Base-by-base conservation (phyloP, 2,329 filamentous ascomycete genomes). In the Lizonia empirigonia region DNA sequence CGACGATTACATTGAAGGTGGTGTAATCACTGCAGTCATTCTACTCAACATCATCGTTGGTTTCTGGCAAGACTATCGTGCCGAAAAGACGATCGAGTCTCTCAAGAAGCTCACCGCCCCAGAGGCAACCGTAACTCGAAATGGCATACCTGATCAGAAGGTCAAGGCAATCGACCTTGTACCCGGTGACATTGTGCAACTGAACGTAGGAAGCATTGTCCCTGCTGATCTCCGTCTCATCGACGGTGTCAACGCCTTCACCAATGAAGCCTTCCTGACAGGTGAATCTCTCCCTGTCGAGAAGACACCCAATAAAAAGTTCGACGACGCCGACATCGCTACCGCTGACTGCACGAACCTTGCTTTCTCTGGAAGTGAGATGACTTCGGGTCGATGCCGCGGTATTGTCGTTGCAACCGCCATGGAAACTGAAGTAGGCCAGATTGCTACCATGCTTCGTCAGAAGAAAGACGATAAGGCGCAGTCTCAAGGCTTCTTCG, bases 401-500 rank as follows among this genome's bases (percentile, higher is more conserved):
- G 87, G 87, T 52, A 82, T 90, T 44, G 86, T 90, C 38, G 81
- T 86, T 41, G 80, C 83, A 23, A 88, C 84, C n/a, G 87, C 84
- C 34, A 89, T 90, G 86, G 72, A 80, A 51, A 91, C 88, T 18
- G 85, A 90, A 71, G 86, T 91, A 45, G 89, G 89, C 62, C 85
- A 85, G 65, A 90, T 91, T 62, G 88, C 89, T n/a, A 81, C 75
- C 50, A 72, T 88, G 59, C 80, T 92, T 35, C 84, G 85, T 45
- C 82, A 83, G 19, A 80, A 80, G 56, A 80, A 80, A 55, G 80
- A 83, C 50, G 82, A 78, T n/a, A 55, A 53, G 10, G 44, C 56
- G 10, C 52, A 65, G 77, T 79, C 83, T 32, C 81, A 82, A 74
- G 77, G 79, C 38, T 78, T 63, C 36, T 38, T 64, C 12, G 56